Conservation (phyloP, 352 stramenopile species). For the Globisporangium viniferum region DNA sequence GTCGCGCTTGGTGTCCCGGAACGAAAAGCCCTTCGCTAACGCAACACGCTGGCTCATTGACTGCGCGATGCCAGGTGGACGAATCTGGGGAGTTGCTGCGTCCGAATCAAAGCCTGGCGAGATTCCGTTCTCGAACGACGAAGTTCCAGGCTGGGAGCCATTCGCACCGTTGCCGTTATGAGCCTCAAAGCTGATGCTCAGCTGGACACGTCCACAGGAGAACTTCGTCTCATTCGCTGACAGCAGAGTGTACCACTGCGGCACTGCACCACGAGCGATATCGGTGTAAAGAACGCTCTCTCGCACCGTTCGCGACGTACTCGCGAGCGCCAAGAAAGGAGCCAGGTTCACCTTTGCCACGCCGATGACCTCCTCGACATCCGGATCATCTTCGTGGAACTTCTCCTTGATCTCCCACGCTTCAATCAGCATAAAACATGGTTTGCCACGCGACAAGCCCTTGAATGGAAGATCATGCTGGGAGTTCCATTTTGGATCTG, state of each 20-base stretch:
- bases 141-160: neutral
- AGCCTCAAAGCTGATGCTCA: constrained; percentile 84
- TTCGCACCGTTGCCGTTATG: constrained; percentile 16
- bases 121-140: constrained; percentile 12
- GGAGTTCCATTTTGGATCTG: constrained; percentile 80
- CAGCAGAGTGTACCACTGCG: constrained; percentile 85
- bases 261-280: constrained; percentile 77
- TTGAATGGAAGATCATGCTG: constrained; percentile 71
- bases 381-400: constrained; percentile 25
- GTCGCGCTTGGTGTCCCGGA: constrained; percentile 79
- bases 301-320: constrained; percentile 72
- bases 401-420: constrained; percentile 69
- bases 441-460: constrained; percentile 68
- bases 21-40: constrained; percentile 75
- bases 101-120: constrained; percentile 47
- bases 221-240: constrained; percentile 83
- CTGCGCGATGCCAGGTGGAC: constrained; percentile 32
- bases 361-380: constrained; percentile 69
- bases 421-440: constrained; percentile 87
- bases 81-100: constrained; percentile 53
- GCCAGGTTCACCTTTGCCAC: constrained; percentile 87
- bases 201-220: constrained; percentile 78
- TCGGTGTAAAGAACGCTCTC: constrained; percentile 83
- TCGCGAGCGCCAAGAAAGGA: constrained; percentile 82
- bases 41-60: constrained; percentile 57